Evolutionary conservation across 148 eudicot genomes (phyloP).

Genomic region (Cornus florida): DNA sequence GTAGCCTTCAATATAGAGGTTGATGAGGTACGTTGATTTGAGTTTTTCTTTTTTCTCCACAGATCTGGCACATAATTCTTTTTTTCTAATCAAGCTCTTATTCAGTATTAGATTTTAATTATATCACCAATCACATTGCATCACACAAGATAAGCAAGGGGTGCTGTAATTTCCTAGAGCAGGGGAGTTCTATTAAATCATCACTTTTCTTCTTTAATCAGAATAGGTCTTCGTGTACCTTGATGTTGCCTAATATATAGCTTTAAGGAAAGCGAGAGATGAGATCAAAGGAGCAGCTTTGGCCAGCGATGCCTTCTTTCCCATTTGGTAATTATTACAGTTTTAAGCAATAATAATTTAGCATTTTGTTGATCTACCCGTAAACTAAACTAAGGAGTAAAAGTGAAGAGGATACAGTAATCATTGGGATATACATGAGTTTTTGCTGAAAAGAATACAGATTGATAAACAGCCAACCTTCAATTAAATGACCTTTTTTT

Average conservation of each 20-base stretch:
- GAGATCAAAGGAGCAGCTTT: conserved; percentile 91
- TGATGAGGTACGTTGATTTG: conserved; percentile 62
- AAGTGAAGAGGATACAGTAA: too few species aligned
- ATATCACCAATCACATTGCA: not conserved
- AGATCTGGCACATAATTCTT: too few species aligned
- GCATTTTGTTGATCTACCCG: not conserved
- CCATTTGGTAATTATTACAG: conserved; percentile 62
- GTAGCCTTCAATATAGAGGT: conserved; percentile 95
- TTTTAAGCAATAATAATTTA: not conserved
- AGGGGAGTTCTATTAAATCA: not conserved
- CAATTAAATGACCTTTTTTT: not conserved
- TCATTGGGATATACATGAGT: not conserved
- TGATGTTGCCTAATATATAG: conserved; percentile 17
- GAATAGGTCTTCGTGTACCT: not conserved
- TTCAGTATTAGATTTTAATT: too few species aligned
- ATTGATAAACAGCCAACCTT: too few species aligned
- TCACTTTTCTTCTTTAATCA: not conserved
- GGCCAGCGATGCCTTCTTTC: conserved; percentile 99
- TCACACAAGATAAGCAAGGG: not conserved
- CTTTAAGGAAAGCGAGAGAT: conserved; percentile 86
- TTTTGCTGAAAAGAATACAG: not conserved
- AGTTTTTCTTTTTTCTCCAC: too few species aligned
- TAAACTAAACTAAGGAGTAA: too few species aligned
- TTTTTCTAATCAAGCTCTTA: not conserved
- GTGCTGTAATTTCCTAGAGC: not conserved